A percentile compares a stretch with the other conserved stretches of the same genome.
phyloP scores from a whole-genome alignment of 2,329 filamentous ascomycete species.

The Neonectria hederae region DNA sequence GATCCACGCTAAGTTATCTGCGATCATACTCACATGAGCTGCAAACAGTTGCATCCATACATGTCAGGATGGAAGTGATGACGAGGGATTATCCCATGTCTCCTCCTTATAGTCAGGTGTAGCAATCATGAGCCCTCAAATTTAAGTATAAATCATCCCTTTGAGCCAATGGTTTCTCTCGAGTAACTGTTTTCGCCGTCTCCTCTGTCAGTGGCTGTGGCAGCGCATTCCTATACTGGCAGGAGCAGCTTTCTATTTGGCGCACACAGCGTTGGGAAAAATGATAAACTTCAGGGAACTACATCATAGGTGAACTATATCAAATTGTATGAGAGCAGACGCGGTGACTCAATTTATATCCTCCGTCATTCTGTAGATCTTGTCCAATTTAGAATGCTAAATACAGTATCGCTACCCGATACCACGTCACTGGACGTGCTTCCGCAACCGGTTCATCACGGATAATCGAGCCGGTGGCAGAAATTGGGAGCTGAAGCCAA shows the following conservation, averaged over 20 bases:
- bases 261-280: not conserved
- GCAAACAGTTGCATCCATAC: constrained; percentile 4
- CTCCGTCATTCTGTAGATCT: not conserved
- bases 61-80: constrained; percentile 19
- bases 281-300: constrained; percentile 1
- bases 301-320: not conserved
- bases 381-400: not conserved
- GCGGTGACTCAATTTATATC: not conserved
- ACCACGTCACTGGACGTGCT: not conserved
- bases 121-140: not conserved
- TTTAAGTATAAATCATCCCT: not conserved
- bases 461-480: not conserved
- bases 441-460: not conserved
- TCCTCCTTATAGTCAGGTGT: not conserved
- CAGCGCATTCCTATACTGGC: not conserved
- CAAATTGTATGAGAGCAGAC: not conserved
- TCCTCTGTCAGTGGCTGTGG: not conserved
- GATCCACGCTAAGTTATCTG: constrained; percentile 10
- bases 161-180: not conserved
- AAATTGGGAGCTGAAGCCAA: not conserved
- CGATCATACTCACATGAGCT: not conserved
- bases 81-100: not conserved
- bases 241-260: constrained; percentile 8
- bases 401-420: not conserved
- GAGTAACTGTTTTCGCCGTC: not conserved